A percentile compares a stretch with the other conserved stretches of the same genome.
Evolutionary conservation across 495 filamentous ascomycete species (phyloP).

Genomic region (Trypethelium eluteriae): DNA sequence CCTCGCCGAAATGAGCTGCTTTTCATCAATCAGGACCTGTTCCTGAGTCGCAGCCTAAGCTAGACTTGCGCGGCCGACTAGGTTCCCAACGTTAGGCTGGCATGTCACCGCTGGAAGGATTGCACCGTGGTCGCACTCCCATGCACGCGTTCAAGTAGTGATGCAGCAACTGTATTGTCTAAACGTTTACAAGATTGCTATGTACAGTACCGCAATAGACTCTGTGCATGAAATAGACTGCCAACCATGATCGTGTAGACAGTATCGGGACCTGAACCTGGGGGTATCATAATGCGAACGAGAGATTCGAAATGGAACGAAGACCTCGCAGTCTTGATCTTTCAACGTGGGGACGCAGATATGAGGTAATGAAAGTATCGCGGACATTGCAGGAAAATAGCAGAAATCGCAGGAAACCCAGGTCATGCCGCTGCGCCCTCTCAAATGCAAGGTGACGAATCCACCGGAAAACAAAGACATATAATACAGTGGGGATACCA

Average conservation of each 20-base stretch:
- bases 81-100: too few relatives aligned
- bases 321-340: not conserved
- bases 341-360: slow-evolving; percentile 7
- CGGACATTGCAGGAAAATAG: not conserved
- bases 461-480: not conserved
- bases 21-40: not conserved
- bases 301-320: not conserved
- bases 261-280: not conserved
- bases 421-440: not conserved
- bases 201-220: not conserved
- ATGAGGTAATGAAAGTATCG: not conserved
- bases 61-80: too few relatives aligned
- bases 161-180: slow-evolving; percentile 6
- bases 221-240: not conserved
- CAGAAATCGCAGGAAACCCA: not conserved
- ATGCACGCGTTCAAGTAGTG: not conserved
- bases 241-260: not conserved
- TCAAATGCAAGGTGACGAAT: not conserved
- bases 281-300: slow-evolving; percentile 11
- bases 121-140: not conserved
- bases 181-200: slow-evolving; percentile 3
- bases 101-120: too few relatives aligned
- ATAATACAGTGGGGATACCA: not conserved
- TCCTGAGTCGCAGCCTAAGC: too few relatives aligned
- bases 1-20: slow-evolving; percentile 9